Conservation (phyloP, 2,329 filamentous ascomycete genomes). For the Penicillium palitans region DNA sequence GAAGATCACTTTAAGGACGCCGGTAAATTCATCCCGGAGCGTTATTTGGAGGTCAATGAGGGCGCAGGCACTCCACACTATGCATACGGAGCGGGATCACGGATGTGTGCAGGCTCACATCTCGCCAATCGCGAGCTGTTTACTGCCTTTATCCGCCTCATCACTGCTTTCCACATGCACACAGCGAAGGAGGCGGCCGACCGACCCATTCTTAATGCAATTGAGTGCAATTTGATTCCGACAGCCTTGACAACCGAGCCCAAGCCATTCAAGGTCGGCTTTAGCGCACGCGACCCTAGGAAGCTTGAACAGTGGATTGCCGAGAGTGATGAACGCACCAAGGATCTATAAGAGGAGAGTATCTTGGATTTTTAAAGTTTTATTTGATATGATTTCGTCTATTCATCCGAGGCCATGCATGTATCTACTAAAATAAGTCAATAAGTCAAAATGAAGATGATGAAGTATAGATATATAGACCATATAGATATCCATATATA, state of each 20-base stretch:
- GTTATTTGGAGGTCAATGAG: conserved; percentile 60
- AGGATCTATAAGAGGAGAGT: conserved; percentile 40
- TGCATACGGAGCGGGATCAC: conserved; percentile 62
- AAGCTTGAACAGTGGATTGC: conserved; percentile 55
- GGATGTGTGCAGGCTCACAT: conserved; percentile 65
- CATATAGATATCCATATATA: too few relatives aligned
- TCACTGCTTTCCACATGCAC: conserved; percentile 59
- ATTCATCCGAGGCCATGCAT: too few relatives aligned
- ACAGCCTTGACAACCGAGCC: conserved; percentile 63
- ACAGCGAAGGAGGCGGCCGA: conserved; percentile 50
- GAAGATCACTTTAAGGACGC: conserved; percentile 65
- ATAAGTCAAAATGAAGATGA: not conserved
- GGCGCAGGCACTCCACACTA: conserved; percentile 60
- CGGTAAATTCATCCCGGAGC: conserved; percentile 65
- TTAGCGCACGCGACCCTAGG: conserved; percentile 51
- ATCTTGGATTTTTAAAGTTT: not conserved
- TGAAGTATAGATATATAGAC: not conserved
- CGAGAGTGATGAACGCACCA: conserved; percentile 54
- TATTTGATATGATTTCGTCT: not conserved
- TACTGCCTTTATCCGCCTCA: conserved; percentile 59
- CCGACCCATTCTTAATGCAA: conserved; percentile 55
- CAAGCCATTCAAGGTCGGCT: conserved; percentile 62
- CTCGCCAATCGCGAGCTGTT: conserved; percentile 65
- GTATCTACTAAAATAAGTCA: not conserved
- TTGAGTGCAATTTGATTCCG: conserved; percentile 59